Percentiles rank a stretch among this genome's conserved stretches.
phyloP scores from a whole-genome alignment of 495 filamentous ascomycete genomes.

The Chlorociboria aeruginascens region DNA sequence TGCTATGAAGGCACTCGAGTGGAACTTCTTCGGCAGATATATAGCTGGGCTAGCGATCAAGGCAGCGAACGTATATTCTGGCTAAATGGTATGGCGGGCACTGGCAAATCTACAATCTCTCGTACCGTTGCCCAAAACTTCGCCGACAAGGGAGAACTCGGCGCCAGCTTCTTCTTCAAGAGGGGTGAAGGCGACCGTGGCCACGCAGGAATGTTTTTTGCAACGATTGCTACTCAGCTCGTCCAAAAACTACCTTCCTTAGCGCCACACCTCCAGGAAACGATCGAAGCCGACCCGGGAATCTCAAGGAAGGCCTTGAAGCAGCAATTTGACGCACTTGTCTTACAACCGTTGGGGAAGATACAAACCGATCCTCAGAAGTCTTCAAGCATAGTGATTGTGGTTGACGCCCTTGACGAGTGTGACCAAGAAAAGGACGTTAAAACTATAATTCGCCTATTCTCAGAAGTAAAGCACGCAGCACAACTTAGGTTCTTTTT shows the following conservation, averaged over 20 bases:
- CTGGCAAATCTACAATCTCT: conserved; percentile 4
- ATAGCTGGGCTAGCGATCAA: conserved; percentile 14
- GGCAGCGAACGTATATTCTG: conserved; percentile 20
- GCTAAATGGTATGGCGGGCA: conserved; percentile 11
- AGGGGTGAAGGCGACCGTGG: conserved; percentile 11
- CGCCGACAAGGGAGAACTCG: not conserved
- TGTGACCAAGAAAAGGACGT: conserved; percentile 14
- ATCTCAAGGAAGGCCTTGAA: conserved; percentile 5
- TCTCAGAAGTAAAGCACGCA: conserved; percentile 26
- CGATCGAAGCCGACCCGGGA: conserved; percentile 1
- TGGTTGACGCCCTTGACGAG: conserved; percentile 14
- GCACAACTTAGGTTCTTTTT: conserved; percentile 1
- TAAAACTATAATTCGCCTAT: conserved; percentile 10
- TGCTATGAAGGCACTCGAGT: conserved; percentile 21
- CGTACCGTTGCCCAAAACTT: conserved; percentile 14
- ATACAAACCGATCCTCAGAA: not conserved
- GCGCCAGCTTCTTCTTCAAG: conserved; percentile 10
- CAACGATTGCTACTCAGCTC: conserved; percentile 5
- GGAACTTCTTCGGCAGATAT: conserved; percentile 13
- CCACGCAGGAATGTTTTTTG: conserved; percentile 4
- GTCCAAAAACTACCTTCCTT: conserved; percentile 3
- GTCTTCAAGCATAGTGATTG: not conserved
- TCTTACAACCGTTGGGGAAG: conserved; percentile 1
- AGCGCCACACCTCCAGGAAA: not conserved
- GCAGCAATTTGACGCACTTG: conserved; percentile 10